A percentile compares a stretch with the other conserved stretches of the same genome.
Conservation (phyloP, 2,329 filamentous ascomycete species). For the Dryadomyces quercus-mongolicae region DNA sequence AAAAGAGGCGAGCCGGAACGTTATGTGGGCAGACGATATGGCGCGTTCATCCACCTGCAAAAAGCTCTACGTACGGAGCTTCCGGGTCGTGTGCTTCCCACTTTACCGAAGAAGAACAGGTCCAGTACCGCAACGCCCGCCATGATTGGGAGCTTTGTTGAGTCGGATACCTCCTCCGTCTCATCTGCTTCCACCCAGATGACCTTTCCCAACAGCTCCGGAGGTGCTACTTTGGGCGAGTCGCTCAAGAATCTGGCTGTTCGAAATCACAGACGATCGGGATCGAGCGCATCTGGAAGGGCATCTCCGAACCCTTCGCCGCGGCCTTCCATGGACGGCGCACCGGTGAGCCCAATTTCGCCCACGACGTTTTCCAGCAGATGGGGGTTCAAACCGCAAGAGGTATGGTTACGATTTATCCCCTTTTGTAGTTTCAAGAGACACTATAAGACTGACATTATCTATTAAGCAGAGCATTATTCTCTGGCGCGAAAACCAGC, state of each 20-base stretch:
- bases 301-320: constrained; percentile 31
- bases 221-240: constrained; percentile 15
- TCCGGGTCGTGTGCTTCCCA: constrained; percentile 78
- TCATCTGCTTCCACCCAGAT: constrained; percentile 67
- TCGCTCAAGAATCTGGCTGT: constrained; percentile 30
- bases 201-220: constrained; percentile 19
- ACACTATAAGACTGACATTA: neutral
- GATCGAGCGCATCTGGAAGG: constrained; percentile 23
- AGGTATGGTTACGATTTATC: constrained; percentile 11
- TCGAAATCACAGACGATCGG: constrained; percentile 26
- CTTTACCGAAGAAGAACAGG: constrained; percentile 87
- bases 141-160: constrained; percentile 40
- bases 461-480: constrained; percentile 24
- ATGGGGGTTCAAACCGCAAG: constrained; percentile 1
- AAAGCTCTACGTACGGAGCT: constrained; percentile 72
- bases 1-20: constrained; percentile 61
- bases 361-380: neutral
- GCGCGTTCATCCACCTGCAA: constrained; percentile 73
- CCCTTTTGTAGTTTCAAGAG: too few species aligned
- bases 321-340: constrained; percentile 31
- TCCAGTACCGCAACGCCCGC: constrained; percentile 54
- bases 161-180: constrained; percentile 67
- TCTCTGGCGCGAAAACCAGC: constrained; percentile 77
- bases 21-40: constrained; percentile 76
- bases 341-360: constrained; percentile 15